phyloP scores from a whole-genome alignment of 345 rosid genomes.

The Eucalyptus dawsonii region DNA sequence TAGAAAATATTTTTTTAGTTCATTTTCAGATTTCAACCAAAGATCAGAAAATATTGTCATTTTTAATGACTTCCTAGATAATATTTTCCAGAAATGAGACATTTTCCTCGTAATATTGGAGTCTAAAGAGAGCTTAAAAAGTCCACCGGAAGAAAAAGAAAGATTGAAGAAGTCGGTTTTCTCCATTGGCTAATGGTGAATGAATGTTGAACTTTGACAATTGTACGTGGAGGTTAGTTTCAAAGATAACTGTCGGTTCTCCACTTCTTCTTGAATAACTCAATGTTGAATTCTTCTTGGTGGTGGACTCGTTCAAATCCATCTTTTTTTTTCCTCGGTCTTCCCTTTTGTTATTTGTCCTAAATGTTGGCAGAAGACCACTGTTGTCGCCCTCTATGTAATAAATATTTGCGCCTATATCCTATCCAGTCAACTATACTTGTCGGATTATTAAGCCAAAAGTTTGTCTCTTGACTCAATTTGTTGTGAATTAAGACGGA shows the following conservation, averaged over 20 bases:
- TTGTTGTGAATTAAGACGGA: neutral
- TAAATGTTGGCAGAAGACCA: neutral
- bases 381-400: neutral
- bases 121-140: neutral
- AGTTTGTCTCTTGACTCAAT: neutral
- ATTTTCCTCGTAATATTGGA: accelerated
- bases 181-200: neutral
- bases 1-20: no score
- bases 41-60: no score
- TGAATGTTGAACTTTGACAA: neutral
- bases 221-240: neutral
- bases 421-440: neutral
- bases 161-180: neutral
- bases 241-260: neutral
- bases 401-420: neutral
- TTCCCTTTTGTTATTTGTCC: neutral
- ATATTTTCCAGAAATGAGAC: no score
- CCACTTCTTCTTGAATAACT: neutral
- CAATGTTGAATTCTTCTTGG: neutral
- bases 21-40: no score
- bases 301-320: neutral
- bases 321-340: neutral
- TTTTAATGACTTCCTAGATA: neutral
- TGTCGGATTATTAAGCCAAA: neutral
- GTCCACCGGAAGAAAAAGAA: neutral